Evolutionary conservation across 192 early-diverging fungal species (phyloP).

Genomic region (Backusella westeae): DNA sequence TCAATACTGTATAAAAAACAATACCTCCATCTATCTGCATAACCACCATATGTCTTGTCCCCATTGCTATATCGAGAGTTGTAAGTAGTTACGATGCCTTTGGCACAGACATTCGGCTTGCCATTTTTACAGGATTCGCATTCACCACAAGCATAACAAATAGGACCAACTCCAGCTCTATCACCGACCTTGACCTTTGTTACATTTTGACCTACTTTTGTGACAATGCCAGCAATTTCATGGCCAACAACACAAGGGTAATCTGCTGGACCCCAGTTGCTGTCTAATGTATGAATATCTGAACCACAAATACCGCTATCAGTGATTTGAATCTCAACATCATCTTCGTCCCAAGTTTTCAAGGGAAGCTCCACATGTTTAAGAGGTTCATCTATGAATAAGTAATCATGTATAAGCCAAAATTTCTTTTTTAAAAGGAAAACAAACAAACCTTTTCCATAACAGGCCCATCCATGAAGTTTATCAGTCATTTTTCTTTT

Average conservation of each 20-base stretch:
- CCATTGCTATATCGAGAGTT: slow-evolving; percentile 40
- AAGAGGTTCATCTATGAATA: not conserved
- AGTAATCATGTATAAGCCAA: too few relatives aligned
- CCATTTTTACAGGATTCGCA: slow-evolving; percentile 40
- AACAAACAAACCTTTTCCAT: too few relatives aligned
- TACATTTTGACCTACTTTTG: slow-evolving; percentile 40
- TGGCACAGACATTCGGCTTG: slow-evolving; percentile 40
- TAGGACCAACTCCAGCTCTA: slow-evolving; percentile 58
- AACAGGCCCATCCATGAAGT: too few relatives aligned
- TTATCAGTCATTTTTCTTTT: too few relatives aligned
- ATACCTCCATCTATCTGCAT: slow-evolving; percentile 39
- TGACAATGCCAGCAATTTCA: slow-evolving; percentile 50
- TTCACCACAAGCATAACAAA: slow-evolving; percentile 56
- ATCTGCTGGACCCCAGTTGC: slow-evolving; percentile 9
- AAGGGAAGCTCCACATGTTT: not conserved
- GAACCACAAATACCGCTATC: slow-evolving; percentile 78
- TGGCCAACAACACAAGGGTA: slow-evolving; percentile 52
- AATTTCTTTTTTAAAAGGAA: too few relatives aligned
- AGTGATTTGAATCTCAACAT: slow-evolving; percentile 46
- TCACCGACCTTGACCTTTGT: slow-evolving; percentile 46
- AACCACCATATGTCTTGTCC: slow-evolving; percentile 47
- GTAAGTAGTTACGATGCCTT: slow-evolving; percentile 48
- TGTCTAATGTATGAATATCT: slow-evolving; percentile 65
- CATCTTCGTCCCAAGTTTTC: slow-evolving; percentile 22
- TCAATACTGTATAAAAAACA: too few relatives aligned